Base-by-base conservation (phyloP, 257 asterid genomes). In the Jaltomata sinuosa region DNA sequence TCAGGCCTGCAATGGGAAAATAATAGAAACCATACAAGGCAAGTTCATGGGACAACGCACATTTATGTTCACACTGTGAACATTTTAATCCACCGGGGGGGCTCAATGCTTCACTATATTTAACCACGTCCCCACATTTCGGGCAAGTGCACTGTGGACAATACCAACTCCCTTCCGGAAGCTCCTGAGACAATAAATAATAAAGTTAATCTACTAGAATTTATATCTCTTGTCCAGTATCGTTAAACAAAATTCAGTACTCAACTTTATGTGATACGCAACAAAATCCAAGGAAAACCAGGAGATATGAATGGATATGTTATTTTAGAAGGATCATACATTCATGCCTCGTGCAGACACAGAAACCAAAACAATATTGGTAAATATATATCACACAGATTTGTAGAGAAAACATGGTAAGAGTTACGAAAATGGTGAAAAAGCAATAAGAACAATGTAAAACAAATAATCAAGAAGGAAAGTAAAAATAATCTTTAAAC, bases 121-220 rank as follows among this genome's bases (percentile, higher is more conserved):
- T 86, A 80, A 89, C 98, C 54, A 89, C 92, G 87, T 90, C 92
- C 85, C 90, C 93, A 89, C 99, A 97, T 89, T 91, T 89, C 90
- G 80, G 93, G 90, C 99, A 97, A 68, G 97, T 91, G 89, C 99
- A 97, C 82, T 94, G 97, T n/a, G 95, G 92, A 84, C 99, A 97
- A 83, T 94, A 97, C 99, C 98, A 97, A 84, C 91, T 92, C 90
- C 99, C 99, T 89, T 95, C 98, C 64, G 98, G 98, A 82, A 97
- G 89, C 81, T 95, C 98, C 99, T 97, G 94, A 64, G 86, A 80
- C 80, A 84, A 84, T 64, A 76, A 82, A 27, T 25, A 77, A 84
- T 12, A 59, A 65, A n/a, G 72, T 83, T 71, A 84, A 79, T 86
- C 40, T 31, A 52, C 19, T 49, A 77, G 82, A 77, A 50, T 49